Conservation (phyloP, 306 rosid genomes). For the Castanea crenata region DNA sequence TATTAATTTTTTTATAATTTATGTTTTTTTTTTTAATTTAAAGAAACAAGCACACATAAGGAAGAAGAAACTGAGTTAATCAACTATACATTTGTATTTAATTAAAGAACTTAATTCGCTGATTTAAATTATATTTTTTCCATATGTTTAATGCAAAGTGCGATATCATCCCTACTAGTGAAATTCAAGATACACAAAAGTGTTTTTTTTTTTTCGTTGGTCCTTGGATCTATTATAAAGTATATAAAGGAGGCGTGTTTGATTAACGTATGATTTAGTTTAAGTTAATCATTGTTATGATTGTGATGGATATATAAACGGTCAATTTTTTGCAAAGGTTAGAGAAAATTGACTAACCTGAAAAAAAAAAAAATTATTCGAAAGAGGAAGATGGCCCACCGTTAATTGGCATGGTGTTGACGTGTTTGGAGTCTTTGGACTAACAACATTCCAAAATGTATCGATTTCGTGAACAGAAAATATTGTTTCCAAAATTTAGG, state of each 20-base stretch:
- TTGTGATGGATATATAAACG: constrained; percentile 22
- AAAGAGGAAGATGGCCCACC: constrained; percentile 22
- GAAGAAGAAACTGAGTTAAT: accelerated
- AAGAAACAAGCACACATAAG: too few species aligned
- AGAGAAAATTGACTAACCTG: neutral
- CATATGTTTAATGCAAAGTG: too few species aligned
- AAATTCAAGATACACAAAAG: neutral
- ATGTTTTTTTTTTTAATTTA: too few species aligned
- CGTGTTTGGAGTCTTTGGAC: constrained; percentile 11
- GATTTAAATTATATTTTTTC: too few species aligned
- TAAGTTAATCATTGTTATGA: constrained; percentile 44
- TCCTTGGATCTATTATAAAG: too few species aligned
- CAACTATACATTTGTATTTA: too few species aligned
- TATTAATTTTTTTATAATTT: too few species aligned
- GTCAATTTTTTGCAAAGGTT: constrained; percentile 36
- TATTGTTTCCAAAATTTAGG: too few species aligned
- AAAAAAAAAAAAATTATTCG: neutral
- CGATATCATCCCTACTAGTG: too few species aligned
- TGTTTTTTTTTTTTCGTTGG: too few species aligned
- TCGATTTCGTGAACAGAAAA: too few species aligned
- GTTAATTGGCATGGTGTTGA: constrained; percentile 12
- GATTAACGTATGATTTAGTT: constrained; percentile 26
- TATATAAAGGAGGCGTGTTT: neutral
- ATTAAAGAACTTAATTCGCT: too few species aligned
- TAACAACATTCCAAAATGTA: neutral